Evolutionary conservation across 129 eudicot genomes (phyloP).

Genomic region (Escallonia herrerae): DNA sequence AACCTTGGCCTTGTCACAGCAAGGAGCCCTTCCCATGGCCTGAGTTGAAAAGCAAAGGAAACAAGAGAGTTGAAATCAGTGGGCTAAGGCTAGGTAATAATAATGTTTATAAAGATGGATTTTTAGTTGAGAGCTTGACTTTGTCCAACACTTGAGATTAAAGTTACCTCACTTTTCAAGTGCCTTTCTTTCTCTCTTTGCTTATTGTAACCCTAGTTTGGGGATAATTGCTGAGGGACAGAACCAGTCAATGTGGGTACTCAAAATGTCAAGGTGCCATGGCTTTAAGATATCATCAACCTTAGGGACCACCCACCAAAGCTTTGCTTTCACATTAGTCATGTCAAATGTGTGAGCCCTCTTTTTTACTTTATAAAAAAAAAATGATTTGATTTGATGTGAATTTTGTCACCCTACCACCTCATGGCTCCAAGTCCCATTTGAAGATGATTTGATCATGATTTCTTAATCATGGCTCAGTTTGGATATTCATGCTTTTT

Average conservation of each 20-base stretch:
- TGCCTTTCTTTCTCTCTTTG: not conserved
- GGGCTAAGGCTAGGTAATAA: not conserved
- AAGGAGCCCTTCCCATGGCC: conserved; percentile 78
- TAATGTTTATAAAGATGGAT: not conserved
- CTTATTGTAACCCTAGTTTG: not conserved
- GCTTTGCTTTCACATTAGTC: too few relatives aligned
- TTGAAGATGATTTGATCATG: too few relatives aligned
- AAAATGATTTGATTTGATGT: too few relatives aligned
- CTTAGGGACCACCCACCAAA: not conserved
- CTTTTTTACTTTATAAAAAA: too few relatives aligned
- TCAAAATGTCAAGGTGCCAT: not conserved
- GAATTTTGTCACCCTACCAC: conserved; percentile 2
- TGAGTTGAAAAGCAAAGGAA: conserved; percentile 11
- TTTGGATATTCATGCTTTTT: too few relatives aligned
- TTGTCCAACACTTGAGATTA: not conserved
- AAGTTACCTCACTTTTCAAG: not conserved
- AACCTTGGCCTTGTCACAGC: conserved; percentile 79
- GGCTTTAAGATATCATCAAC: not conserved
- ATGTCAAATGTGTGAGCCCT: too few relatives aligned
- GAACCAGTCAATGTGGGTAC: conserved; percentile 11
- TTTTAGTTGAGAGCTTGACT: not conserved
- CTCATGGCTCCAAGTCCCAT: not conserved
- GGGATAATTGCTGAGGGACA: not conserved
- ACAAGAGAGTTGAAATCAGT: not conserved
- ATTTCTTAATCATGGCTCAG: too few relatives aligned